Conservation (phyloP, 1,284 basidiomycete species). For the Ceratorhiza oryzae-sativae region DNA sequence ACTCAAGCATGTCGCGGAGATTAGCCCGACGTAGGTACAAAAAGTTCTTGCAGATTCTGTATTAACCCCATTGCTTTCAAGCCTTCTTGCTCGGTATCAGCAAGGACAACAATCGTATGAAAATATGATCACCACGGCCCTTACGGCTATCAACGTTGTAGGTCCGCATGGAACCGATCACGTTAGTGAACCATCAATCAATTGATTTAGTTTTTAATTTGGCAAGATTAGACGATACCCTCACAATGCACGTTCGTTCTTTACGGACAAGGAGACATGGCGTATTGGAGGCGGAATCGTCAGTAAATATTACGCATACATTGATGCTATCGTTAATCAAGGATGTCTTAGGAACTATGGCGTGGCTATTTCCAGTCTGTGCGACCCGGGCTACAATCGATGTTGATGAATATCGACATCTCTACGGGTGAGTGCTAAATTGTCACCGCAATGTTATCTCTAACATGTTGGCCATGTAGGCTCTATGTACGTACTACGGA, state of each 20-base stretch:
- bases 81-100: conserved; percentile 70
- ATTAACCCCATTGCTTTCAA: conserved; percentile 46
- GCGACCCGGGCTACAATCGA: conserved; percentile 68
- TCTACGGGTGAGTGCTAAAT: conserved; percentile 62
- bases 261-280: conserved; percentile 67
- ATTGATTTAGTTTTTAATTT: not conserved
- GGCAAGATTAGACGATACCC: conserved; percentile 58
- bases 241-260: conserved; percentile 78
- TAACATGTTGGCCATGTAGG: not conserved
- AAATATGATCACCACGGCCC: conserved; percentile 71
- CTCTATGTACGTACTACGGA: not conserved
- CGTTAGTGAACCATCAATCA: not conserved
- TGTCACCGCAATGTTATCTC: conserved; percentile 48
- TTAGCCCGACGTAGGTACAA: conserved; percentile 71
- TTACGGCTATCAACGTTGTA: conserved; percentile 78
- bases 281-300: conserved; percentile 71
- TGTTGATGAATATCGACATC: conserved; percentile 80
- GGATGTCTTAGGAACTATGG: conserved; percentile 39
- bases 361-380: conserved; percentile 56
- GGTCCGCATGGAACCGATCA: conserved; percentile 74
- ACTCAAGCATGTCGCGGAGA: conserved; percentile 71
- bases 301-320: conserved; percentile 67
- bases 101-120: conserved; percentile 72
- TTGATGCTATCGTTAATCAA: not conserved
- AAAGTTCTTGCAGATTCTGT: conserved; percentile 34